Conservation (phyloP, 306 rosid genomes). For the Cucurbita ficifolia region DNA sequence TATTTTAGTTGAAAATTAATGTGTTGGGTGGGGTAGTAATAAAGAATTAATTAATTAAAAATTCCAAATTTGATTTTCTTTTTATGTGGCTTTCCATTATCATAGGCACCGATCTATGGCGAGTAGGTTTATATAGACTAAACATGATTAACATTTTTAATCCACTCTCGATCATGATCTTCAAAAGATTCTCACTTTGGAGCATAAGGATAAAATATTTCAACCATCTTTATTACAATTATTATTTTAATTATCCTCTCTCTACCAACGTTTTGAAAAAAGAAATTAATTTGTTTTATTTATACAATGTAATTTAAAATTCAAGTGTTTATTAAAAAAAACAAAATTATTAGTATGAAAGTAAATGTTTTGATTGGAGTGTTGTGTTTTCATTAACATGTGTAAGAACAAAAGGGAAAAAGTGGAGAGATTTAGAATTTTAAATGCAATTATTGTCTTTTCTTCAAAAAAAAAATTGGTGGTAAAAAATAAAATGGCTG, state of each 20-base stretch:
- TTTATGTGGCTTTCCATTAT: background rate
- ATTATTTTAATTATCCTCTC: too few species aligned
- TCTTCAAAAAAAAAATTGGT: background rate
- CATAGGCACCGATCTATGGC: background rate
- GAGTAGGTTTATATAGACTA: background rate
- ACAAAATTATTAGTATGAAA: background rate
- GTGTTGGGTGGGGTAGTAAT: background rate
- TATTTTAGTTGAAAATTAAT: too few species aligned
- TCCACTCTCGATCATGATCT: background rate
- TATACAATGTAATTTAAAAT: too few species aligned
- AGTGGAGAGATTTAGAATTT: background rate
- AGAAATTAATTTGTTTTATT: too few species aligned
- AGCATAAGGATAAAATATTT: background rate
- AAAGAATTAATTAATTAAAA: background rate
- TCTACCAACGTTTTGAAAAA: too few species aligned
- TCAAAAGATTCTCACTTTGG: background rate
- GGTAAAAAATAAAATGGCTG: background rate
- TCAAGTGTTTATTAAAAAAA: too few species aligned
- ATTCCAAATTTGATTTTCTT: background rate
- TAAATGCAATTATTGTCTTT: background rate
- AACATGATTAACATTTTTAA: background rate
- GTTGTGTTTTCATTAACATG: background rate
- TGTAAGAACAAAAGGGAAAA: background rate
- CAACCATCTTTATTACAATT: background rate
- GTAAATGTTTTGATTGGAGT: background rate